Conservation (phyloP, 2,329 filamentous ascomycete species). For the Diaporthe citrichinensis region DNA sequence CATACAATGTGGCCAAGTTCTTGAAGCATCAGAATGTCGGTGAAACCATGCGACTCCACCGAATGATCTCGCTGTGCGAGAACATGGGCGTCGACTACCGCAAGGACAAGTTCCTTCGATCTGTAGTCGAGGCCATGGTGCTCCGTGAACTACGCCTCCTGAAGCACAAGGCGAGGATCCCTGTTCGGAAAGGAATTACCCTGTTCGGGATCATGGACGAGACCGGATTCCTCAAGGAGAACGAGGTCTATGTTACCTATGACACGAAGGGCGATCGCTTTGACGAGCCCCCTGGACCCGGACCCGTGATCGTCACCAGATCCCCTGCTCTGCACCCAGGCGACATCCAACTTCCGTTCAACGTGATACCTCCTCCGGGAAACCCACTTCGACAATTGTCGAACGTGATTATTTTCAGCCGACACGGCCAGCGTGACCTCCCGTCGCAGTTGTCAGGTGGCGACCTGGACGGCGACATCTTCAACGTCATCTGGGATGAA, state of each 20-base stretch:
- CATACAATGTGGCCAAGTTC: slow-evolving; percentile 76
- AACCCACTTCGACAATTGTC: slow-evolving; percentile 74
- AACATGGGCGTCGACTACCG: slow-evolving; percentile 75
- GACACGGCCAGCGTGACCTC: slow-evolving; percentile 78
- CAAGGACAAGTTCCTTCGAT: slow-evolving; percentile 77
- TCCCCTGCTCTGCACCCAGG: slow-evolving; percentile 87
- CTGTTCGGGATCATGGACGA: slow-evolving; percentile 90
- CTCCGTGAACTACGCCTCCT: slow-evolving; percentile 79
- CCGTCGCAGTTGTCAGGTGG: slow-evolving; percentile 85
- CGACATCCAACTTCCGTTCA: slow-evolving; percentile 78
- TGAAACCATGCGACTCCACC: slow-evolving; percentile 70
- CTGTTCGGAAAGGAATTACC: slow-evolving; percentile 78
- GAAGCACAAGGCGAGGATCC: slow-evolving; percentile 85
- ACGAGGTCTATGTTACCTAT: slow-evolving; percentile 77
- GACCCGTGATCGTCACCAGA: slow-evolving; percentile 77
- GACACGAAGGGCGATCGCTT: slow-evolving; percentile 51
- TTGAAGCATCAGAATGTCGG: slow-evolving; percentile 74
- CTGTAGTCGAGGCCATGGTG: slow-evolving; percentile 77
- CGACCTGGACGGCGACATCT: slow-evolving; percentile 87
- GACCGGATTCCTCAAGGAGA: slow-evolving; percentile 75
- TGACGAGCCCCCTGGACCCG: slow-evolving; percentile 48
- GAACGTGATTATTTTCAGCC: slow-evolving; percentile 86
- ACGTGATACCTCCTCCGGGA: slow-evolving; percentile 69
- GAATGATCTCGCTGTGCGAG: slow-evolving; percentile 72
- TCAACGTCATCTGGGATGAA: slow-evolving; percentile 82